These are phyloP conservation scores for Dunaliella sp. DNA, from an alignment of 139 green algal genomes.

Conservation along the genomic window DNA sequence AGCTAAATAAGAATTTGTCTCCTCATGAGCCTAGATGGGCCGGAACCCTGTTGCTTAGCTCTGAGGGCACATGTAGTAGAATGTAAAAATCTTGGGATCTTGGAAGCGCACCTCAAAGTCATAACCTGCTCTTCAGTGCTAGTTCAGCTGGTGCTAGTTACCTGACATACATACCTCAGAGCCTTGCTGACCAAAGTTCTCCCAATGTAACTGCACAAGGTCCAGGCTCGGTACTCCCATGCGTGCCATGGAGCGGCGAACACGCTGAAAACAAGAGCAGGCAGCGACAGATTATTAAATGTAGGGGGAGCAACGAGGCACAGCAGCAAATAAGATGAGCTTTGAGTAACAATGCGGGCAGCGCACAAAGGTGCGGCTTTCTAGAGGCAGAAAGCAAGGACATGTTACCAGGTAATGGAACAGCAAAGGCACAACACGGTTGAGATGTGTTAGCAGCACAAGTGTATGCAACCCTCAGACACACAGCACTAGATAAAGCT, in stretches of 20 bases:
- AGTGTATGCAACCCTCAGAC: too few relatives aligned
- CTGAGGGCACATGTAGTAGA: too few relatives aligned
- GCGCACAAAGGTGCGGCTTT: too few relatives aligned
- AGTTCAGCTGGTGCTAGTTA: not conserved
- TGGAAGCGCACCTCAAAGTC: not conserved
- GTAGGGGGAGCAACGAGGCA: not conserved
- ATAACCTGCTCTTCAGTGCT: not conserved
- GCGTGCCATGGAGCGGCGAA: constrained; percentile 31
- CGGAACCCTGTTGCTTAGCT: not conserved
- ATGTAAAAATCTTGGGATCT: too few relatives aligned
- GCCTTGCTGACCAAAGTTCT: constrained; percentile 32
- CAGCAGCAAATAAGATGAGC: not conserved
- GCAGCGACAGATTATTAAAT: not conserved
- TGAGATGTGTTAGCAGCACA: too few relatives aligned
- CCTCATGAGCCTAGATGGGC: too few relatives aligned
- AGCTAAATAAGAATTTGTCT: too few relatives aligned
- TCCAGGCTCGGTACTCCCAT: constrained; percentile 40
- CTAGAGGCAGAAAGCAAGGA: too few relatives aligned
- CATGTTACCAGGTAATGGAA: too few relatives aligned
- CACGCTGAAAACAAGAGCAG: constrained; percentile 11
- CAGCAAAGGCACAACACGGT: too few relatives aligned
- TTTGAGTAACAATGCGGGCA: too few relatives aligned
- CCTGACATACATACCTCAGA: not conserved
- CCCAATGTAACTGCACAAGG: constrained; percentile 63
- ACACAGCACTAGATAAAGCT: too few relatives aligned